Evolutionary conservation across 352 stramenopile genomes (phyloP).

Genomic region (Phytophthora parvispora): DNA sequence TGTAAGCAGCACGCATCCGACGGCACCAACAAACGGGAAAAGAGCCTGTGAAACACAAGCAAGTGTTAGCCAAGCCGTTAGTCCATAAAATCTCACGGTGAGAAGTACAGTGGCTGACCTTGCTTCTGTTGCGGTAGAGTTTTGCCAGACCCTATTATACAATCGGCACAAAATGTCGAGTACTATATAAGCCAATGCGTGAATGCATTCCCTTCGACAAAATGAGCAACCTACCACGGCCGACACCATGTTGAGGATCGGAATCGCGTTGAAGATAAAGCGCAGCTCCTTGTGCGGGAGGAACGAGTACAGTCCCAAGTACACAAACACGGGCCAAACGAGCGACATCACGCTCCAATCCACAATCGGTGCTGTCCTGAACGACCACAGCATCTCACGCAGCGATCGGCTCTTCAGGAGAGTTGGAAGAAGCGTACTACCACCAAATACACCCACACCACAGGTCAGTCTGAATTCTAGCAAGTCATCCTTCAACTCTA

Average conservation of each 20-base stretch:
- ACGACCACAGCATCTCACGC: conserved; percentile 41
- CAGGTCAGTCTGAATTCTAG: not conserved
- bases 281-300: conserved; percentile 99
- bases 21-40: conserved; percentile 63
- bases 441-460: not conserved
- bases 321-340: conserved; percentile 81
- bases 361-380: conserved; percentile 54
- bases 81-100: not conserved
- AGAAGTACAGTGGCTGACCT: conserved; percentile 40
- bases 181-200: not conserved
- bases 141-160: conserved; percentile 69
- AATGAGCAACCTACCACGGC: conserved; percentile 75
- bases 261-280: conserved; percentile 98
- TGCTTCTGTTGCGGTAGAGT: conserved; percentile 67
- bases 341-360: conserved; percentile 65
- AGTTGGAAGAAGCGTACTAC: conserved; percentile 56
- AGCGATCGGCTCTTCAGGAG: conserved; percentile 53
- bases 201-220: not conserved
- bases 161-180: not conserved
- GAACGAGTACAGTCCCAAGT: conserved; percentile 96
- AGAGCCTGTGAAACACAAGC: conserved; percentile 35
- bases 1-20: conserved; percentile 59
- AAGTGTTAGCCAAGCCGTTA: not conserved
- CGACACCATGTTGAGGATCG: conserved; percentile 96
- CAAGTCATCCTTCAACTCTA: not conserved